Conservation (phyloP, 2,329 filamentous ascomycete species). For the Hypoxylon sp. region DNA sequence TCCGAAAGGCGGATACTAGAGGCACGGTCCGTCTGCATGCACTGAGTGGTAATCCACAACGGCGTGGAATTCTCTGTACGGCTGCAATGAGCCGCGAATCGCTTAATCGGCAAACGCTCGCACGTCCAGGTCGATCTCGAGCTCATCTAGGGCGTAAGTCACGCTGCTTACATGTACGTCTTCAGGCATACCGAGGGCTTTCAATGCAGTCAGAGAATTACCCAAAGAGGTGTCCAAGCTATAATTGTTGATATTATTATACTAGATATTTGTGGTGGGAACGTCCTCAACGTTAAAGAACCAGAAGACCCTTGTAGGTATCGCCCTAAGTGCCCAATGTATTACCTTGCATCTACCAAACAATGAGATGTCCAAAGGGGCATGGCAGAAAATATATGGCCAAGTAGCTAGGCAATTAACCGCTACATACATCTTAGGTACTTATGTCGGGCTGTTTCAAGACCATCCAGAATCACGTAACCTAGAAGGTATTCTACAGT, state of each 20-base stretch:
- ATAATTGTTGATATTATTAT: background rate
- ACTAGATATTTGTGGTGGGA: slow-evolving; percentile 6
- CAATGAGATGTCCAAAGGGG: too few species aligned
- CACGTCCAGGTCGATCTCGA: too few species aligned
- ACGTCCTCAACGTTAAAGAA: slow-evolving; percentile 3
- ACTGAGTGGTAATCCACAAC: background rate
- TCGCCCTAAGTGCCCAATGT: too few species aligned
- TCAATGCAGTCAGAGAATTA: background rate
- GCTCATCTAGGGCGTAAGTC: background rate
- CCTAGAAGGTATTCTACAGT: background rate
- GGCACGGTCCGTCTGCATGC: background rate
- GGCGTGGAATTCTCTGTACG: slow-evolving; percentile 7
- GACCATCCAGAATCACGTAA: too few species aligned
- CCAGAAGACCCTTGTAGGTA: too few species aligned
- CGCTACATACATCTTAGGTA: too few species aligned
- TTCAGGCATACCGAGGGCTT: background rate
- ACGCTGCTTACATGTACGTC: background rate
- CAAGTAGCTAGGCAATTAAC: too few species aligned
- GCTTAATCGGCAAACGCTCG: background rate
- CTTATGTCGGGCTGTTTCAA: too few species aligned
- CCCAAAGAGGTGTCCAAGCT: background rate
- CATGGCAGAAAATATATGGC: too few species aligned
- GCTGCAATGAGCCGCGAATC: background rate
- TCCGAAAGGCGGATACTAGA: slow-evolving; percentile 8
- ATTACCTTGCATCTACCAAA: too few species aligned